Evolutionary conservation across 2,329 filamentous ascomycete genomes (phyloP).

Genomic region (Zalaria obscura): DNA sequence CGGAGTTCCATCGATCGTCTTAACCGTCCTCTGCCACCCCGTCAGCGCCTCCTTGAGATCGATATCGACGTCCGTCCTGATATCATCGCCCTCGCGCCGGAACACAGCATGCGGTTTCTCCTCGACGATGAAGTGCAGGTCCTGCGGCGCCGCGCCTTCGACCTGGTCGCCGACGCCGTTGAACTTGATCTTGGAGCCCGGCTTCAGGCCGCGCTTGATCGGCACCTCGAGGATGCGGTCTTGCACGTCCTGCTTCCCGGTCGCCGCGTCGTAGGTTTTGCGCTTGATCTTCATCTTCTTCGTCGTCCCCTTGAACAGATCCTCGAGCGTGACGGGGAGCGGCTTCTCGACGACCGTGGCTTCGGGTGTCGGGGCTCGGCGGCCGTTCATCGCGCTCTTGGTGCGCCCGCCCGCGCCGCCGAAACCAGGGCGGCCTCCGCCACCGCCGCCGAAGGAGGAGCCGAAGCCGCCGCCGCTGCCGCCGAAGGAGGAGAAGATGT

Average conservation of each 20-base stretch:
- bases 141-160: constrained; percentile 76
- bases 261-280: constrained; percentile 74
- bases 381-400: constrained; percentile 13
- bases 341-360: constrained; percentile 82
- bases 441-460: constrained; percentile 17
- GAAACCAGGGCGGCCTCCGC: constrained; percentile 14
- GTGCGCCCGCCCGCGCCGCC: constrained; percentile 9
- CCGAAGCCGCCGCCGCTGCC: constrained; percentile 29
- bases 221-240: constrained; percentile 89
- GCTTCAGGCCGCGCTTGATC: constrained; percentile 90
- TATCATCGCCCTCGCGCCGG: constrained; percentile 75
- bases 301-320: constrained; percentile 70
- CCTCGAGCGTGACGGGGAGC: constrained; percentile 69
- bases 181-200: constrained; percentile 97
- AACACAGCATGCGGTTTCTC: constrained; percentile 86
- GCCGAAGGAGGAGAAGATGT: constrained; percentile 41
- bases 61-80: constrained; percentile 65
- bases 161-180: constrained; percentile 95
- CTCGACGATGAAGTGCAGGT: constrained; percentile 86
- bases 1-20: constrained; percentile 84
- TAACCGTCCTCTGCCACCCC: constrained; percentile 82
- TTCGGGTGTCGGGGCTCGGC: constrained; percentile 54
- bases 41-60: constrained; percentile 88
- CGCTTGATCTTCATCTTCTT: constrained; percentile 99
- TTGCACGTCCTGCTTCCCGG: constrained; percentile 69